A percentile compares a stretch with the other conserved stretches of the same genome.
These are phyloP conservation scores for Musa itinerans DNA, from an alignment of 176 grass and related monocot genomes.

Conservation along the genomic window DNA sequence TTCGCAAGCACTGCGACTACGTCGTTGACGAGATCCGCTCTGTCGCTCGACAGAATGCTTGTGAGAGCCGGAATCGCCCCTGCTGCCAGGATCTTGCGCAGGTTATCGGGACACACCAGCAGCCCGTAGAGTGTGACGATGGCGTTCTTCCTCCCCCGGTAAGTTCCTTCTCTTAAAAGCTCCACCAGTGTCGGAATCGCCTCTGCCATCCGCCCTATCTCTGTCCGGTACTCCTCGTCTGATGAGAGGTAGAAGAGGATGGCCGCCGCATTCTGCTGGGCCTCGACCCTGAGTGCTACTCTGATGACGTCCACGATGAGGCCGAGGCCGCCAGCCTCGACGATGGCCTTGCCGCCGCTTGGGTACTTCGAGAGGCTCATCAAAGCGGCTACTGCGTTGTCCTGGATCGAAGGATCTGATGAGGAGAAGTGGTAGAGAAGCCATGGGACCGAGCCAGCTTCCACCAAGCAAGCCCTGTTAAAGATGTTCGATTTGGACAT, in stretches of 20 bases:
- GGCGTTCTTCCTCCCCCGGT: conserved; percentile 62
- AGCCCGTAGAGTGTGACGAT: conserved; percentile 52
- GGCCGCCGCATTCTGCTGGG: conserved; percentile 67
- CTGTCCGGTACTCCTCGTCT: conserved; percentile 35
- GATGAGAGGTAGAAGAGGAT: conserved; percentile 78
- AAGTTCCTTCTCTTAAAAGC: conserved; percentile 34
- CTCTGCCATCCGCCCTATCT: conserved; percentile 45
- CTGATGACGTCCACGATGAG: conserved; percentile 52
- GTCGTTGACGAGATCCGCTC: conserved; percentile 43
- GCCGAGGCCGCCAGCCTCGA: conserved; percentile 41
- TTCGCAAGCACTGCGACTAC: conserved; percentile 44
- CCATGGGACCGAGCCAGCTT: conserved; percentile 57
- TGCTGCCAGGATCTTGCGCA: conserved; percentile 28
- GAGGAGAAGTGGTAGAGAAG: conserved; percentile 59
- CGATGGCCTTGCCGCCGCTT: conserved; percentile 35
- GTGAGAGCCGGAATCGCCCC: conserved; percentile 46
- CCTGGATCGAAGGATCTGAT: conserved; percentile 36
- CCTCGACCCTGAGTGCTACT: conserved; percentile 31
- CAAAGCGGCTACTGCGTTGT: conserved; percentile 41
- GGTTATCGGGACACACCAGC: conserved; percentile 28
- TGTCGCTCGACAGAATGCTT: conserved; percentile 20
- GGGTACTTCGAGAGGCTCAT: conserved; percentile 71
- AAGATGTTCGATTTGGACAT: conserved; percentile 63
- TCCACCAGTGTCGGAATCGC: conserved; percentile 54
- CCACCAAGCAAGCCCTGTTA: conserved; percentile 56